phyloP scores from a whole-genome alignment of 2,329 filamentous ascomycete genomes.

The Nemania sp. region DNA sequence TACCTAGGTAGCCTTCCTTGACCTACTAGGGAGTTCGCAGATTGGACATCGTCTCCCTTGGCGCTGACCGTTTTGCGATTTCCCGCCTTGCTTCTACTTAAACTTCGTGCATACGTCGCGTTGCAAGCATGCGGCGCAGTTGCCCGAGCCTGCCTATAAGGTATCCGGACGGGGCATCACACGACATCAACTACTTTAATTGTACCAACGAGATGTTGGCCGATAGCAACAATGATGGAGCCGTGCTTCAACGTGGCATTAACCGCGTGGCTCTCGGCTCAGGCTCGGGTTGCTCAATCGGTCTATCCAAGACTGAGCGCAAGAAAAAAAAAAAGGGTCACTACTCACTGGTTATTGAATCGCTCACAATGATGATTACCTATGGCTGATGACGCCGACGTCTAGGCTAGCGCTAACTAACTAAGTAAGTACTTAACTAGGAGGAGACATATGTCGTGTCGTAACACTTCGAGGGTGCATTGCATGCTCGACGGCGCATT shows the following conservation, averaged over 20 bases:
- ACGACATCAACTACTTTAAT: slow-evolving; percentile 20
- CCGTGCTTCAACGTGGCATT: slow-evolving; percentile 27
- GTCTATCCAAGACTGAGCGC: neutral
- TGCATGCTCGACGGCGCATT: slow-evolving; percentile 30
- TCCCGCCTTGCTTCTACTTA: slow-evolving; percentile 19
- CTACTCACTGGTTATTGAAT: slow-evolving; percentile 3
- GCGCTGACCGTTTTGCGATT: slow-evolving; percentile 16
- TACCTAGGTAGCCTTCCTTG: neutral
- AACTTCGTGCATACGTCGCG: slow-evolving; percentile 4
- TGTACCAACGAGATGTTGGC: neutral
- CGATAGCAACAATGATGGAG: slow-evolving; percentile 23
- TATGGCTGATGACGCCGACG: neutral
- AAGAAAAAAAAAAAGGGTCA: neutral
- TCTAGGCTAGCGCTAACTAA: neutral
- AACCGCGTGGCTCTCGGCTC: slow-evolving; percentile 19
- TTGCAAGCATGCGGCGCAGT: slow-evolving; percentile 30
- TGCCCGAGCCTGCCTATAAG: slow-evolving; percentile 22
- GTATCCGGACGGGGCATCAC: slow-evolving; percentile 23
- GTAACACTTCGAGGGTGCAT: slow-evolving; percentile 8
- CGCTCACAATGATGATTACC: slow-evolving; percentile 7
- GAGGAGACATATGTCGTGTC: neutral
- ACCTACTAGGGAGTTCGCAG: slow-evolving; percentile 14
- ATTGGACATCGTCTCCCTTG: slow-evolving; percentile 20
- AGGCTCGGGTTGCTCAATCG: neutral
- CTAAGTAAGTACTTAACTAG: too few relatives aligned